Percentiles rank a stretch among this genome's conserved stretches.
Evolutionary conservation across 2,329 filamentous ascomycete genomes (phyloP).

Genomic region (Didymella exigua): DNA sequence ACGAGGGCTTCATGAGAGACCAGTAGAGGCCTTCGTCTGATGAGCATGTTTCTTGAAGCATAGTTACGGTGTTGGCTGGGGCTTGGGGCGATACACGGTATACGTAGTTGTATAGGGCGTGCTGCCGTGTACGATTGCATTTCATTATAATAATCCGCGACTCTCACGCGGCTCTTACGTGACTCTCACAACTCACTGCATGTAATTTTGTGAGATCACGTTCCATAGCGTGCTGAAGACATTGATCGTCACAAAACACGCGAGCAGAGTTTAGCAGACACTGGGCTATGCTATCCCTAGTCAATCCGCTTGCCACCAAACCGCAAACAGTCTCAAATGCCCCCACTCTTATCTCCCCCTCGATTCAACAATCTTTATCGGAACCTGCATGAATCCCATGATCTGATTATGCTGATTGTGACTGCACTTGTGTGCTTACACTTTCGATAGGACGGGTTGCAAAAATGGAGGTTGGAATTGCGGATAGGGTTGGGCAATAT

Average conservation of each 20-base stretch:
- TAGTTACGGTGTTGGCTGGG: constrained; percentile 1
- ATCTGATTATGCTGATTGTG: too few species aligned
- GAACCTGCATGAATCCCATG: too few species aligned
- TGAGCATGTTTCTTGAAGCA: neutral
- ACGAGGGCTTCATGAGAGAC: constrained; percentile 53
- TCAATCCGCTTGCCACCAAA: neutral
- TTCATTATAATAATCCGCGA: too few species aligned
- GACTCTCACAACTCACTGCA: too few species aligned
- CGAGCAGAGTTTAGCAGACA: neutral
- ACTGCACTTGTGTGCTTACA: neutral
- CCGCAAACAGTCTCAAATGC: neutral
- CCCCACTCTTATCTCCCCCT: constrained; percentile 6
- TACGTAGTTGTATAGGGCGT: neutral
- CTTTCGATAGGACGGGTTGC: neutral
- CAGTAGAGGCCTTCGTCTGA: constrained; percentile 5
- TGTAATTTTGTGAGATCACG: too few species aligned
- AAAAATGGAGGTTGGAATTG: neutral
- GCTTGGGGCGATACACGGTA: neutral
- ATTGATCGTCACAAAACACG: too few species aligned
- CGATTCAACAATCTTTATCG: neutral
- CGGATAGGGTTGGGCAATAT: too few species aligned
- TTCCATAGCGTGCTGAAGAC: too few species aligned
- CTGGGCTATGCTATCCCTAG: neutral
- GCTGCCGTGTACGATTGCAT: neutral
- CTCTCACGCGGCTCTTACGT: too few species aligned